These are phyloP conservation scores for Quercus agrifolia DNA, from an alignment of 306 rosid species.

Conservation along the genomic window DNA sequence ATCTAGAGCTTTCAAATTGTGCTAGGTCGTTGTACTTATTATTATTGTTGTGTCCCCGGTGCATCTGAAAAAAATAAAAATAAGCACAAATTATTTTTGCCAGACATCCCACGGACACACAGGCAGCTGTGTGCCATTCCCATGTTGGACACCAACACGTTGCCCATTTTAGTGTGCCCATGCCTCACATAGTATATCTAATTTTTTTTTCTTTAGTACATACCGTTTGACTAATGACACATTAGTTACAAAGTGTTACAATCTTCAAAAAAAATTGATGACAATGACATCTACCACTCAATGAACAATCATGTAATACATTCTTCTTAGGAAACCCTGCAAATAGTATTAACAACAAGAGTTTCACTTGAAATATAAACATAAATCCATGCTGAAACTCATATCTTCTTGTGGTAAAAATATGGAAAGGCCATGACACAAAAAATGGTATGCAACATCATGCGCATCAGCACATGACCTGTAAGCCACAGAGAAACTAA, in stretches of 20 bases:
- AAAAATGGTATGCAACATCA: not conserved
- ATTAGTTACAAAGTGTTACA: not conserved
- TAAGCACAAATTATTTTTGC: no score
- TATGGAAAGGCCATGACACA: not conserved
- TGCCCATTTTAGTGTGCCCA: no score
- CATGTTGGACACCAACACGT: no score
- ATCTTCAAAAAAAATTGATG: not conserved
- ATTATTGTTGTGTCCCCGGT: no score
- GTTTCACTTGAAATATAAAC: not conserved
- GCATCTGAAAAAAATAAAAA: no score
- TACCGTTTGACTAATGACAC: not conserved
- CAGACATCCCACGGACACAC: no score
- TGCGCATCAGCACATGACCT: not conserved
- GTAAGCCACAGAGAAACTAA: not conserved
- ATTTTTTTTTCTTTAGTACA: not conserved
- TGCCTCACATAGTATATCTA: no score
- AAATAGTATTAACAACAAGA: not conserved
- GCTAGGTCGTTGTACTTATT: no score
- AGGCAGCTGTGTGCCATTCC: no score
- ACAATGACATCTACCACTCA: not conserved
- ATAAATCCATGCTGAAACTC: not conserved
- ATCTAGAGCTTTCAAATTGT: no score
- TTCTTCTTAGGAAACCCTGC: not conserved
- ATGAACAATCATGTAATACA: not conserved
- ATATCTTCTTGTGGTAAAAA: not conserved